Evolutionary conservation across 2,329 filamentous ascomycete species (phyloP).

Genomic region (Herpotrichia juniperi): DNA sequence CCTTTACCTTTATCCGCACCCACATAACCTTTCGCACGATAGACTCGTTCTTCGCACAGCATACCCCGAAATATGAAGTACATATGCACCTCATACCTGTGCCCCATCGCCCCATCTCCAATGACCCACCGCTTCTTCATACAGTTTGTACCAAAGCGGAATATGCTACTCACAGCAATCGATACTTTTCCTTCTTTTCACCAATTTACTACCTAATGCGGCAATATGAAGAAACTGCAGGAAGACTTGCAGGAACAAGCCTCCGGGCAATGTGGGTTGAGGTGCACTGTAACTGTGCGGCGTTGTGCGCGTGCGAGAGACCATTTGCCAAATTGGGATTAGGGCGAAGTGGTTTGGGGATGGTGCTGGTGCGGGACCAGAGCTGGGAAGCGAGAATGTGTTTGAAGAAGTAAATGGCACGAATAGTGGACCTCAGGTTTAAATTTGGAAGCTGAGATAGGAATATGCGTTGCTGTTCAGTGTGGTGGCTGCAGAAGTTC

Average conservation of each 20-base stretch:
- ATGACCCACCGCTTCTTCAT: not conserved
- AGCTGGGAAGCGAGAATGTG: not conserved
- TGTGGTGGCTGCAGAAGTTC: not conserved
- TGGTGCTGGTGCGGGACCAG: not conserved
- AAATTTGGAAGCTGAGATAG: not conserved
- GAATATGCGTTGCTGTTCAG: not conserved
- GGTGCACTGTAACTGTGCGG: not conserved
- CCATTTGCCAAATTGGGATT: not conserved
- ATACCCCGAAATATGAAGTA: too few relatives aligned
- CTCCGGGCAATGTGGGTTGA: not conserved
- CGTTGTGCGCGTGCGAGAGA: not conserved
- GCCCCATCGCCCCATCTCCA: not conserved
- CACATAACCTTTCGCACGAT: too few relatives aligned
- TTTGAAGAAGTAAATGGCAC: not conserved
- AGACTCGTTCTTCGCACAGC: too few relatives aligned
- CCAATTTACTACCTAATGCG: not conserved
- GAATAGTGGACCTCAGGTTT: too few relatives aligned
- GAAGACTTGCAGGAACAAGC: not conserved
- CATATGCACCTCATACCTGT: not conserved
- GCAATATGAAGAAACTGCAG: not conserved
- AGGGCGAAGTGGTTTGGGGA: not conserved
- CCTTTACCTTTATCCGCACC: too few relatives aligned
- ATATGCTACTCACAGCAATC: conserved; percentile 11
- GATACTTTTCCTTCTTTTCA: conserved; percentile 1
- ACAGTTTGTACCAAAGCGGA: conserved; percentile 6